Percentiles rank a stretch among this genome's conserved stretches.
phyloP scores from a whole-genome alignment of 2,329 filamentous ascomycete species.

The Aspergillus sclerotialis region DNA sequence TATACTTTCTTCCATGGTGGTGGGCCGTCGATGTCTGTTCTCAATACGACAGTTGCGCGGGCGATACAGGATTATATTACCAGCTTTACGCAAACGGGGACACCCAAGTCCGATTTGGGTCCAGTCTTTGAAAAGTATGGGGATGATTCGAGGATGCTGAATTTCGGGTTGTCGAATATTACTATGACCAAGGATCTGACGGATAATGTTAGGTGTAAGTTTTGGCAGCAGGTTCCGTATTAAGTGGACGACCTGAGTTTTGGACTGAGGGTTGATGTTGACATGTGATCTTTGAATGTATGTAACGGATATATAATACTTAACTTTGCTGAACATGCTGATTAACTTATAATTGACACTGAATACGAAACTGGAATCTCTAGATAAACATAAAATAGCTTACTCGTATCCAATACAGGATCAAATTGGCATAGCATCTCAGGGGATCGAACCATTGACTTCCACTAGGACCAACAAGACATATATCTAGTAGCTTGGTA shows the following conservation, averaged over 20 bases:
- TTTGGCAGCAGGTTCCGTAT: slow-evolving; percentile 48
- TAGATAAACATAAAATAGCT: too few relatives aligned
- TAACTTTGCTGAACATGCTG: too few relatives aligned
- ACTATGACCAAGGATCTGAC: slow-evolving; percentile 38
- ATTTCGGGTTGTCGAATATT: slow-evolving; percentile 38
- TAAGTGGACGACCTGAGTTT: too few relatives aligned
- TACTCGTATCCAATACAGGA: too few relatives aligned
- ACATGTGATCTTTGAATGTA: neutral
- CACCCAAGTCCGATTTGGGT: slow-evolving; percentile 26
- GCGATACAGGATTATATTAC: slow-evolving; percentile 33
- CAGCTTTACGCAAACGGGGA: slow-evolving; percentile 28
- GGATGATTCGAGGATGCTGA: slow-evolving; percentile 35
- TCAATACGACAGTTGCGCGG: slow-evolving; percentile 24
- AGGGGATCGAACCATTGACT: too few relatives aligned
- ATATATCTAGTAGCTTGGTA: too few relatives aligned
- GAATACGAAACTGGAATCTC: too few relatives aligned
- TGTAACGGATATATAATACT: too few relatives aligned
- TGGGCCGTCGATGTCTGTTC: slow-evolving; percentile 20
- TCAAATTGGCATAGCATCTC: too few relatives aligned
- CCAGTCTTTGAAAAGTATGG: slow-evolving; percentile 44
- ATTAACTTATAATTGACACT: too few relatives aligned
- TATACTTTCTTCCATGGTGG: slow-evolving; percentile 48
- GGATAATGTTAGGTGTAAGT: slow-evolving; percentile 44
- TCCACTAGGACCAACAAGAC: too few relatives aligned
- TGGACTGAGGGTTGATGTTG: neutral